Conservation (phyloP, 2,329 filamentous ascomycete species). For the Alternaria alternata region DNA sequence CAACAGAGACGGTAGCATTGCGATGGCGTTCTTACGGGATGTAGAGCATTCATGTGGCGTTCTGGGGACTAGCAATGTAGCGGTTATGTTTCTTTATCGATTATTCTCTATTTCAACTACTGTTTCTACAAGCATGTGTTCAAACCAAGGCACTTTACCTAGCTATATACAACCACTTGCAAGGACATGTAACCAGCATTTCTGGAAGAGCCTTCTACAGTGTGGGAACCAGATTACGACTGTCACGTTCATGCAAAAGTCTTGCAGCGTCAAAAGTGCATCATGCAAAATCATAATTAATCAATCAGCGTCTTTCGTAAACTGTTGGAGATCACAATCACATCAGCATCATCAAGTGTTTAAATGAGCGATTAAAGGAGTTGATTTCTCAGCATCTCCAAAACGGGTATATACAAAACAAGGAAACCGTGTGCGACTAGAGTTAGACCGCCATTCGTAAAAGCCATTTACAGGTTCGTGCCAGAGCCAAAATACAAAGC, state of each 20-base stretch:
- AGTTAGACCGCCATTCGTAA: constrained; percentile 3
- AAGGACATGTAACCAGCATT: background rate
- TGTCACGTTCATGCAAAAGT: background rate
- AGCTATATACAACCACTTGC: background rate
- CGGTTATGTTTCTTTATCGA: background rate
- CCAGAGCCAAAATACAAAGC: background rate
- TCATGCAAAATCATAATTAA: background rate
- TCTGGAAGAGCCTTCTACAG: background rate
- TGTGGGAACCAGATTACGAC: background rate
- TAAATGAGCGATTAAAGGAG: background rate
- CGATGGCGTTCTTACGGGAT: background rate
- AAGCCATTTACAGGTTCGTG: background rate
- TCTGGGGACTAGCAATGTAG: background rate
- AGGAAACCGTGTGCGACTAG: constrained; percentile 4
- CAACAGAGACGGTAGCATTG: background rate
- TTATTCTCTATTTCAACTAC: background rate
- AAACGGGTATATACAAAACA: constrained; percentile 3
- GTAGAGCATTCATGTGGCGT: background rate
- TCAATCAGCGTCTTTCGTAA: background rate
- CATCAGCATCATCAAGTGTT: background rate
- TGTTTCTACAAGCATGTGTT: background rate
- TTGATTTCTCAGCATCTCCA: background rate
- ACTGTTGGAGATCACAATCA: background rate
- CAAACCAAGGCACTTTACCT: background rate
- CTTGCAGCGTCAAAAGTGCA: background rate